Conservation (phyloP, 2,329 filamentous ascomycete genomes). For the Dactylella cylindrospora region DNA sequence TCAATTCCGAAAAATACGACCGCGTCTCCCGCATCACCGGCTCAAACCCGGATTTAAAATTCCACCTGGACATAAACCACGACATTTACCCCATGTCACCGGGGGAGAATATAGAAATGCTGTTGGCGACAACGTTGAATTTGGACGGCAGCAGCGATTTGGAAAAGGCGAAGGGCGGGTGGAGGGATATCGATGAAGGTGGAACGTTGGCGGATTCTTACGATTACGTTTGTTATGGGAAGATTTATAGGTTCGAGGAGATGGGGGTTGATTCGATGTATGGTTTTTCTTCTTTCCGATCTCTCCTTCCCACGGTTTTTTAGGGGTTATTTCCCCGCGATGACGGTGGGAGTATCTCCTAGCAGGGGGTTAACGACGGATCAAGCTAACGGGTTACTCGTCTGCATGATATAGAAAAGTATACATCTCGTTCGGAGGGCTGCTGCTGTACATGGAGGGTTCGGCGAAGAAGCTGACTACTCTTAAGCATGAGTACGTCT, state of each 20-base stretch:
- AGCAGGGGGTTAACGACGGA: neutral
- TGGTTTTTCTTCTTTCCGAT: neutral
- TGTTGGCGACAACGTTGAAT: constrained; percentile 80
- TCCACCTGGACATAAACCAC: constrained; percentile 89
- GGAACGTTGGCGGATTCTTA: constrained; percentile 73
- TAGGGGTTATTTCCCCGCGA: neutral
- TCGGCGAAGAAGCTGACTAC: constrained; percentile 94
- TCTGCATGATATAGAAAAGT: constrained; percentile 68
- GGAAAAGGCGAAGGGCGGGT: constrained; percentile 63
- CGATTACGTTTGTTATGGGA: constrained; percentile 85
- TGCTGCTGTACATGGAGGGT: constrained; percentile 86
- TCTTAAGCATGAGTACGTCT: constrained; percentile 87
- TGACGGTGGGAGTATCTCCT: too few relatives aligned
- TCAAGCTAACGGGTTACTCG: constrained; percentile 4
- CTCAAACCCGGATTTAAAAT: constrained; percentile 71
- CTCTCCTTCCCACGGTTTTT: neutral
- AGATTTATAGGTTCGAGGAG: constrained; percentile 86
- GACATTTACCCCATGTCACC: constrained; percentile 79
- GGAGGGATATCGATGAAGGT: constrained; percentile 69
- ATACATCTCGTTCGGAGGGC: constrained; percentile 88
- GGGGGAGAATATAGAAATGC: constrained; percentile 76
- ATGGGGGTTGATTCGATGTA: constrained; percentile 79
- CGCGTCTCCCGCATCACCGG: constrained; percentile 83
- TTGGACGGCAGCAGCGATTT: constrained; percentile 71
- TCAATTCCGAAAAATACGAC: constrained; percentile 90